Evolutionary conservation across 441 rosid species (phyloP), one percentile per base, ranked within the genome.

Genomic region (Corymbia calophylla): DNA sequence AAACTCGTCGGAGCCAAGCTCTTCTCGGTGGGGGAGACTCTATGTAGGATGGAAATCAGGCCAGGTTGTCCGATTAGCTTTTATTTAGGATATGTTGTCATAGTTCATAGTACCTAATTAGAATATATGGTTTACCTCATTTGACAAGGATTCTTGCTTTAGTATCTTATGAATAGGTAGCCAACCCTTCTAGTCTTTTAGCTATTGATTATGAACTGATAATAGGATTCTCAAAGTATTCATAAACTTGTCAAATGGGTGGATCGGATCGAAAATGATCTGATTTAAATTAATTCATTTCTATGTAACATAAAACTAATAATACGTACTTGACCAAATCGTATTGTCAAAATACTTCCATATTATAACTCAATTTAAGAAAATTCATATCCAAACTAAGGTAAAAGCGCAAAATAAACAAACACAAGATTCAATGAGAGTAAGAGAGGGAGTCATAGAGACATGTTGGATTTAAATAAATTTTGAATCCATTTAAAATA

Each of bases 361-460:
- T 25, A 39, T 39, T 39, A 39, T 39, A 39, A 39, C 6, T 39
- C 6, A 39, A 39, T 39, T 39, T 39, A 2, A 35, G 3, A 35
- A 35, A 35, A 35, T 35, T 35, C 39, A 35, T 35, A 35, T 35
- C 39, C 39, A 58, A 58, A 23, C 1, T 58, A 2, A 58, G 7
- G 2, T 58, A n/a, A 25, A 29, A 58, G 5, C 0, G 0, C 1
- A 0, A 0, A 58, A 6, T 58, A 58, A 58, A 6, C 0, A 0
- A 23, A 58, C 11, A 12, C 1, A 25, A 58, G 9, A 58, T 58
- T 0, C 1, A 25, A 10, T 58, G 0, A 58, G 0, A 2, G 1
- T 58, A 14, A 58, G 64, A 58, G n/a, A 58, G 3, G 0, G 0
- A 25, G 6, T 58, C 12, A 58, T 10, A 58, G 25, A 58, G 11